Base-by-base conservation (phyloP, 805 yeast genomes). In the Sugiyamaella valdiviana region DNA sequence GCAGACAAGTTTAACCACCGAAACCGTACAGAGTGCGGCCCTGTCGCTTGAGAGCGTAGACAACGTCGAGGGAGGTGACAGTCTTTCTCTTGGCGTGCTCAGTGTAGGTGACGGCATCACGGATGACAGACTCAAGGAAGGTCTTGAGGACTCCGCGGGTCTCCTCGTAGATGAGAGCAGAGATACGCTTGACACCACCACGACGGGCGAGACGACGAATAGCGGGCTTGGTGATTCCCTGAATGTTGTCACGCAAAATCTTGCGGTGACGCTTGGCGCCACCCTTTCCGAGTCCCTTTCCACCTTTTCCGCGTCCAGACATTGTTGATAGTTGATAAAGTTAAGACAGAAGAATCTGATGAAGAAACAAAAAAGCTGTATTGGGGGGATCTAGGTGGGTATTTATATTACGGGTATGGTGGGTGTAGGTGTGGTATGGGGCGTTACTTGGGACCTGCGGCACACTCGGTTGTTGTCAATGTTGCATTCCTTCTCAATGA, bases 41-140 rank as follows among this genome's bases (percentile, higher is more conserved):
- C 81, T 93, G 97, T 84, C 98, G 89, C 93, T 91, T 91, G 77
- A 91, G 85, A 67, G 98, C 98, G 75, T 91, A 91, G 67, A 91
- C 98, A 63, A 91, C 98, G 72, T 91, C 99, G 69, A 91, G 82
- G 56, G 99, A 90, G 63, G 99, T 91, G 66, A 91, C 98, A 60
- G 99, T 93, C 89, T 91, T 91, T 84, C 99, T 89, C 93, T 93
- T 93, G 67, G 98, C 99, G 84, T 91, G 98, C 78, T 93, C 98
- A 62, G 99, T 93, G 81, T 91, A 91, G 66, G 97, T 89, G 67
- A 93, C 97, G 66, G 99, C 98, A 66, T 93, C 98, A 81, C 97
- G 88, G 77, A 91, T 91, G 63, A 93, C 96, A 69, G 86, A 83
- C 76, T 88, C 96, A 71, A 91, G 82, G 85, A 91, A 91, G 51